Evolutionary conservation across 495 filamentous ascomycete genomes (phyloP).

Genomic region (Hyaloscypha bicolor): DNA sequence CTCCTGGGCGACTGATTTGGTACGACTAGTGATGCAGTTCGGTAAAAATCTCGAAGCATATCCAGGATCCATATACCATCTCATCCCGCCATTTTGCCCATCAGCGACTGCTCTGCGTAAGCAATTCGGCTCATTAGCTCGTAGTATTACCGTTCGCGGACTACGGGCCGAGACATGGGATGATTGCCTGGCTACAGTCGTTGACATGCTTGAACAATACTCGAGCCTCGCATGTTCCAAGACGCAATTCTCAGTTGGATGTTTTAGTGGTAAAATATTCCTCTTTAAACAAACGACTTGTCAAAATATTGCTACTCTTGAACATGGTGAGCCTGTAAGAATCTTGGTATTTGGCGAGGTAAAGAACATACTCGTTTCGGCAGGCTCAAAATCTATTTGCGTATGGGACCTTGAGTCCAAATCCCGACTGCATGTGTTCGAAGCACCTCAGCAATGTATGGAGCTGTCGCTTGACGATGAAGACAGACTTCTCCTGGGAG

Average conservation of each 20-base stretch:
- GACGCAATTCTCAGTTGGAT: slow-evolving; percentile 13
- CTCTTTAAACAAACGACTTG: slow-evolving; percentile 23
- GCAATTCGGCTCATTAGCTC: slow-evolving; percentile 21
- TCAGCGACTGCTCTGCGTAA: slow-evolving; percentile 27
- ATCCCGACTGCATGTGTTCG: slow-evolving; percentile 14
- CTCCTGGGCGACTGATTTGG: slow-evolving; percentile 43
- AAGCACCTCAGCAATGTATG: slow-evolving; percentile 20
- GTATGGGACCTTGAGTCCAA: slow-evolving; percentile 18
- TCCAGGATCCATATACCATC: slow-evolving; percentile 40
- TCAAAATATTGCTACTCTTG: slow-evolving; percentile 30
- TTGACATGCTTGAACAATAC: not conserved
- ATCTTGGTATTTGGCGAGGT: slow-evolving; percentile 6
- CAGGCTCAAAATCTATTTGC: slow-evolving; percentile 7
- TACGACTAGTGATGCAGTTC: slow-evolving; percentile 44
- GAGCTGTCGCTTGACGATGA: slow-evolving; percentile 21
- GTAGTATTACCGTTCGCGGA: slow-evolving; percentile 25
- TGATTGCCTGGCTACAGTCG: slow-evolving; percentile 29
- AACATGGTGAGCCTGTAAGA: slow-evolving; percentile 34
- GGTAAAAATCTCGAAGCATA: slow-evolving; percentile 30
- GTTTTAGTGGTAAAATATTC: slow-evolving; percentile 13
- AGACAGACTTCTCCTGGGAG: slow-evolving; percentile 19
- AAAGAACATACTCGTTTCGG: slow-evolving; percentile 6
- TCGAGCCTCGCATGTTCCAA: not conserved
- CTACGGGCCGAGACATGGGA: slow-evolving; percentile 32
- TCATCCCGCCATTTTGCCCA: slow-evolving; percentile 44